Percentiles rank a stretch among this genome's conserved stretches.
Conservation (phyloP, 805 yeast genomes). For the Spathaspora gorwiae region DNA sequence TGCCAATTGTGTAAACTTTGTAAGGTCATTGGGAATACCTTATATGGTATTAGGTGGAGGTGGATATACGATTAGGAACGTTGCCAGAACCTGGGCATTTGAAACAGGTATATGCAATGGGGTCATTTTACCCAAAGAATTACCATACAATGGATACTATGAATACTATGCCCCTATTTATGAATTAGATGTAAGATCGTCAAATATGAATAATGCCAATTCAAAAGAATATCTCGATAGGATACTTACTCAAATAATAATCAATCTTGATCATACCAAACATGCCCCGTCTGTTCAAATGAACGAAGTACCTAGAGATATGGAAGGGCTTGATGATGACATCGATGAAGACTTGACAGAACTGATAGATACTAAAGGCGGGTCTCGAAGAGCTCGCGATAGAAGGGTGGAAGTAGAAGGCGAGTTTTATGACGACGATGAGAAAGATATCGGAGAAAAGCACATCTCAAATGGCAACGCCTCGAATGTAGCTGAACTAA, state of each 20-base stretch:
- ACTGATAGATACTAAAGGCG: slow-evolving; percentile 86
- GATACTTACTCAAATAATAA: slow-evolving; percentile 68
- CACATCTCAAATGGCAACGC: slow-evolving; percentile 3
- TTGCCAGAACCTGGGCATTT: slow-evolving; percentile 90
- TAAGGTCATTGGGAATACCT: slow-evolving; percentile 81
- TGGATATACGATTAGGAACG: slow-evolving; percentile 97
- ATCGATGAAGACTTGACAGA: slow-evolving; percentile 77
- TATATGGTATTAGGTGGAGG: slow-evolving; percentile 97
- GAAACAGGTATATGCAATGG: slow-evolving; percentile 88
- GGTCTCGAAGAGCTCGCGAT: slow-evolving; percentile 81
- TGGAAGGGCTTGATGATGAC: slow-evolving; percentile 69
- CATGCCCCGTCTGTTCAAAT: slow-evolving; percentile 97
- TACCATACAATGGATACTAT: slow-evolving; percentile 94
- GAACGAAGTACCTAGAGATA: slow-evolving; percentile 81
- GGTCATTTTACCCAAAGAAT: slow-evolving; percentile 63
- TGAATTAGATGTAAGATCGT: slow-evolving; percentile 87
- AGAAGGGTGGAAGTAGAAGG: slow-evolving; percentile 61
- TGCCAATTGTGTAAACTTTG: slow-evolving; percentile 90
- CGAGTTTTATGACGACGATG: slow-evolving; percentile 73
- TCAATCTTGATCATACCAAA: slow-evolving; percentile 79
- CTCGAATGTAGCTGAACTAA: slow-evolving; percentile 13
- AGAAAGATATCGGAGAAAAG: slow-evolving; percentile 36
- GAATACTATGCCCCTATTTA: slow-evolving; percentile 98
- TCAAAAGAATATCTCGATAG: slow-evolving; percentile 87
- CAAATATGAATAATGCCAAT: slow-evolving; percentile 95